Percentiles rank a stretch among this genome's conserved stretches.
These are phyloP conservation scores for Kodamaea alishanica DNA, from an alignment of 1,139 yeast species.

Conservation along the genomic window DNA sequence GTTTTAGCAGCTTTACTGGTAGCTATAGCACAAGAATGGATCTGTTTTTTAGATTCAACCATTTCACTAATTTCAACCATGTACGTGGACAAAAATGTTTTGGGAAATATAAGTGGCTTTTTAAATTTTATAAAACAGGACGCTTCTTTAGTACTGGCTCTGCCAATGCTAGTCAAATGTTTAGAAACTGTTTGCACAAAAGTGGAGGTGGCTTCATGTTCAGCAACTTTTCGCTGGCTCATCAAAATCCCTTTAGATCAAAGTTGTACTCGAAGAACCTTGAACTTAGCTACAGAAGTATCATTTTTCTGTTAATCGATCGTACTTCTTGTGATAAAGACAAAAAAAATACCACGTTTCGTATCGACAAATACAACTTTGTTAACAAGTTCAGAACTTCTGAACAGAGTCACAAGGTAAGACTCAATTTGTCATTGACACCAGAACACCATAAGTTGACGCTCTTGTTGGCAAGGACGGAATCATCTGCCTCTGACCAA, in stretches of 20 bases:
- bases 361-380: conserved; percentile 2
- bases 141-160: conserved; percentile 6
- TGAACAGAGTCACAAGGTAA: conserved; percentile 2
- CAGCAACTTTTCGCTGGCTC: conserved; percentile 25
- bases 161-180: conserved; percentile 7
- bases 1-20: conserved; percentile 9
- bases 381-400: not conserved
- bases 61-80: conserved; percentile 8
- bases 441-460: conserved; percentile 36
- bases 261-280: conserved; percentile 21
- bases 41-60: conserved; percentile 11
- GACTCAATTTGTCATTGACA: conserved; percentile 28
- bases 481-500: conserved; percentile 23
- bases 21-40: conserved; percentile 2
- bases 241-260: conserved; percentile 20
- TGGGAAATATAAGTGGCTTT: conserved; percentile 11
- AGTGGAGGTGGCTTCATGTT: conserved; percentile 17
- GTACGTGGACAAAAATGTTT: conserved; percentile 9
- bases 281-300: conserved; percentile 19
- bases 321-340: no score
- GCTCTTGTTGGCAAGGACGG: conserved; percentile 34
- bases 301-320: conserved; percentile 13
- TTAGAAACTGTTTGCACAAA: conserved; percentile 11
- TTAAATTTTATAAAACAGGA: conserved; percentile 13
- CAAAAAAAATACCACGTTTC: no score